These are phyloP conservation scores for Mucor saturninus DNA, from an alignment of 371 early-diverging fungal genomes.

Conservation along the genomic window DNA sequence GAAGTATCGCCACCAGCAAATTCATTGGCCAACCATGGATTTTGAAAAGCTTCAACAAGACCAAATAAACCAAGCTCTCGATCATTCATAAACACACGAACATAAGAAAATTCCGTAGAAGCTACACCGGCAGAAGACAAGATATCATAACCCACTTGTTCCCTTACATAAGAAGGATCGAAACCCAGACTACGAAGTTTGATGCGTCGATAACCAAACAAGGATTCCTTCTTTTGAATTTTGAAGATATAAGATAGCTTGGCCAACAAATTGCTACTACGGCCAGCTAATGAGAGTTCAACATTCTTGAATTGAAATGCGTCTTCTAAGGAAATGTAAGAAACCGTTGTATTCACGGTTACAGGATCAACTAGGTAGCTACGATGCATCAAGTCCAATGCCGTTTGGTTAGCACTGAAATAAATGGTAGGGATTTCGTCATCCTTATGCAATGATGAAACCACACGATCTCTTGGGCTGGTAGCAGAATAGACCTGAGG, in stretches of 20 bases:
- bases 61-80: constrained; percentile 27
- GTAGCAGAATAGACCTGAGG: too few species aligned
- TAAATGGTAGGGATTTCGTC: constrained; percentile 42
- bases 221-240: constrained; percentile 12
- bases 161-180: constrained; percentile 52
- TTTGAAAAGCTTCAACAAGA: constrained; percentile 25
- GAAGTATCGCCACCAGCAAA: constrained; percentile 17
- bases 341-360: too few species aligned
- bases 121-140: constrained; percentile 49
- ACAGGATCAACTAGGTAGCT: too few species aligned
- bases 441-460: constrained; percentile 10
- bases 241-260: constrained; percentile 32
- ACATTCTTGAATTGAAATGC: constrained; percentile 14
- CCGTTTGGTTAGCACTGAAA: constrained; percentile 22
- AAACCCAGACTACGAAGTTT: constrained; percentile 48
- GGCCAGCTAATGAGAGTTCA: constrained; percentile 29
- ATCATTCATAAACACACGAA: constrained; percentile 28
- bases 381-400: constrained; percentile 12
- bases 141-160: constrained; percentile 43
- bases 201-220: constrained; percentile 50
- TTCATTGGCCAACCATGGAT: constrained; percentile 24
- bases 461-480: too few species aligned
- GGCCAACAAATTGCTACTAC: constrained; percentile 25
- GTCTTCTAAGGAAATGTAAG: neutral
- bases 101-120: constrained; percentile 47